These are phyloP conservation scores for Trichoderma gamsii DNA, from an alignment of 495 filamentous ascomycete species.

Conservation along the genomic window DNA sequence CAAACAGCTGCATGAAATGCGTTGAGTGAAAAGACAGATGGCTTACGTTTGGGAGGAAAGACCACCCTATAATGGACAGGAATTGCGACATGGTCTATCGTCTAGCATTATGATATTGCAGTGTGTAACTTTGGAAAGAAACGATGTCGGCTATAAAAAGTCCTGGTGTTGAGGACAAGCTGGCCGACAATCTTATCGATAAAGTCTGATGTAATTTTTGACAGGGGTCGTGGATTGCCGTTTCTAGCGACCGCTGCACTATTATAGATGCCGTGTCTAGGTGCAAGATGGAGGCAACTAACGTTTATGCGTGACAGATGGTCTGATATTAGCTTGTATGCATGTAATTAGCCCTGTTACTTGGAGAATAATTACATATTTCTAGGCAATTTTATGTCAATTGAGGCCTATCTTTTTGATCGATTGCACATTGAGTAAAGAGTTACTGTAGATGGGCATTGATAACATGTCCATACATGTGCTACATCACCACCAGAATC, in stretches of 20 bases:
- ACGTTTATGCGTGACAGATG: too few species aligned
- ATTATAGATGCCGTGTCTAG: neutral
- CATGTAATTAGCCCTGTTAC: too few species aligned
- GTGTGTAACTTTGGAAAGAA: neutral
- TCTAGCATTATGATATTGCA: constrained; percentile 1
- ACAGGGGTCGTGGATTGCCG: neutral
- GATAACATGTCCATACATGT: too few species aligned
- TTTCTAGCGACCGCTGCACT: too few species aligned
- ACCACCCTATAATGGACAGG: constrained; percentile 77
- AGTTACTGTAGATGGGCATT: neutral
- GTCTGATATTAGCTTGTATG: too few species aligned
- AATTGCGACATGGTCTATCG: constrained; percentile 33
- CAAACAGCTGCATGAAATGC: neutral
- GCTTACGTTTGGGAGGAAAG: constrained; percentile 69
- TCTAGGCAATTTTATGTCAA: too few species aligned
- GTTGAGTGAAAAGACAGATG: neutral
- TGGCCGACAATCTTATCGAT: constrained; percentile 9
- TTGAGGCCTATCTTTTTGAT: too few species aligned
- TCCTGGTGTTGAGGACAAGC: constrained; percentile 4
- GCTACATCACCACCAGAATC: too few species aligned
- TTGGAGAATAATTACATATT: too few species aligned
- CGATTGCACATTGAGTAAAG: too few species aligned
- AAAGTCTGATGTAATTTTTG: neutral
- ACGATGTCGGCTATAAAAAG: neutral
- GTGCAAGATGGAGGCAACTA: neutral